phyloP scores from a whole-genome alignment of 495 filamentous ascomycete genomes.

The Monascus purpureus region DNA sequence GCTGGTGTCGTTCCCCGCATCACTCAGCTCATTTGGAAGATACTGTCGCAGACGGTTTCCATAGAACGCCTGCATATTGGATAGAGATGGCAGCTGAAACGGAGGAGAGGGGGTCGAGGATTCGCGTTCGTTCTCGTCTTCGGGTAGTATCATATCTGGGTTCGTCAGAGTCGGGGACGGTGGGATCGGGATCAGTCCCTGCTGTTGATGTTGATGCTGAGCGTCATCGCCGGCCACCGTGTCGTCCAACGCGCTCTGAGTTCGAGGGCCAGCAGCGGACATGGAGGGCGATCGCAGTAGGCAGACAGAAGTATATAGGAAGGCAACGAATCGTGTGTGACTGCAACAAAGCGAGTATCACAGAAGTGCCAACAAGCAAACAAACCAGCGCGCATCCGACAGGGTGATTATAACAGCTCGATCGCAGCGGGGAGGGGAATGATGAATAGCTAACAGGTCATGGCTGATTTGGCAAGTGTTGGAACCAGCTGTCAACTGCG shows the following conservation, averaged over 20 bases:
- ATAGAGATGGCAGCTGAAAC: conserved; percentile 26
- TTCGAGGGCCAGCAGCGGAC: conserved; percentile 1
- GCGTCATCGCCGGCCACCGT: not conserved
- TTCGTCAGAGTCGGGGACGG: conserved; percentile 82
- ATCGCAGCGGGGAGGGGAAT: too few species aligned
- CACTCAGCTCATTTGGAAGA: not conserved
- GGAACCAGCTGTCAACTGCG: too few species aligned
- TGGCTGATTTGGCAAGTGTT: too few species aligned
- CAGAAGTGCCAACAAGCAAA: too few species aligned
- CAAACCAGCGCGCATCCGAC: too few species aligned
- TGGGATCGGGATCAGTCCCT: conserved; percentile 8
- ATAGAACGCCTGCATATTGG: conserved; percentile 21
- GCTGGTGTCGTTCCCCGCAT: conserved; percentile 2
- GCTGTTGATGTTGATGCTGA: not conserved
- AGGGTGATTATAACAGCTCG: too few species aligned
- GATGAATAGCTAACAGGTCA: too few species aligned
- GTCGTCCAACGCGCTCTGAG: not conserved
- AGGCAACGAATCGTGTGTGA: not conserved
- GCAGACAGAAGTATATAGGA: too few species aligned
- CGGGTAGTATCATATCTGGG: conserved; percentile 84
- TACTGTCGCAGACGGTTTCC: conserved; percentile 10
- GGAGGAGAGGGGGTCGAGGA: conserved; percentile 36
- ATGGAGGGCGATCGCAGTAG: not conserved
- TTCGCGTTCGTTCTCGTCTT: conserved; percentile 40
- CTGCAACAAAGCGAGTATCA: not conserved